phyloP scores from a whole-genome alignment of 345 rosid genomes.

The Syzygium jambos region DNA sequence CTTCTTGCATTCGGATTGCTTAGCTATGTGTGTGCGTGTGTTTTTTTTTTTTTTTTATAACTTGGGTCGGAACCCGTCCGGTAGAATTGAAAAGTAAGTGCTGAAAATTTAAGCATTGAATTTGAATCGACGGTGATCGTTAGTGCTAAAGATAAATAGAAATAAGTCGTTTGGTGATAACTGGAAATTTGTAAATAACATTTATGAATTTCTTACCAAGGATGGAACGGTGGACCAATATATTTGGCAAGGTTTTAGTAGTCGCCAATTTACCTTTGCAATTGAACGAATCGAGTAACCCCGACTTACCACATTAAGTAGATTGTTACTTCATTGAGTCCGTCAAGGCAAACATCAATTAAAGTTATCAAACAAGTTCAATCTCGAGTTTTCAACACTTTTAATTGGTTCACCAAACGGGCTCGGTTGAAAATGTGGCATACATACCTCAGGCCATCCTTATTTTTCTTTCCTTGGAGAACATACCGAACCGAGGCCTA shows the following conservation, averaged over 20 bases:
- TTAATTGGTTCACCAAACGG: not conserved
- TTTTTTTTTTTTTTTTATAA: not conserved
- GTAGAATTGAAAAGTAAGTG: not conserved
- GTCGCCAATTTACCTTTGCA: not conserved
- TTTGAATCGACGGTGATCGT: not conserved
- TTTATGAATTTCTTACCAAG: not conserved
- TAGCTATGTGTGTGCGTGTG: not conserved
- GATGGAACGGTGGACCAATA: not conserved
- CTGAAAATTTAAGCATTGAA: not conserved
- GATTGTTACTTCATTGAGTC: not conserved
- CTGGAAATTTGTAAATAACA: not conserved
- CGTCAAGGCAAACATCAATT: not conserved
- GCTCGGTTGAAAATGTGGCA: not conserved
- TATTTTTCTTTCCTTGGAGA: not conserved
- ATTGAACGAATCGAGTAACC: not conserved
- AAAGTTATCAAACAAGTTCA: not conserved
- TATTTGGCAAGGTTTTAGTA: not conserved
- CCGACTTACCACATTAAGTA: not conserved
- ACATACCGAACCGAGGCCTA: not conserved
- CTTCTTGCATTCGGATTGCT: not conserved
- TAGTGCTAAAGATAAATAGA: accelerated
- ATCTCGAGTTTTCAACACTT: not conserved
- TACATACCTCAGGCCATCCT: not conserved
- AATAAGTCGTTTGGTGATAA: not conserved
- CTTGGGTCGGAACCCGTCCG: not conserved